Conservation (phyloP, 163 green algal genomes). For the Scenedesmus sp. region DNA sequence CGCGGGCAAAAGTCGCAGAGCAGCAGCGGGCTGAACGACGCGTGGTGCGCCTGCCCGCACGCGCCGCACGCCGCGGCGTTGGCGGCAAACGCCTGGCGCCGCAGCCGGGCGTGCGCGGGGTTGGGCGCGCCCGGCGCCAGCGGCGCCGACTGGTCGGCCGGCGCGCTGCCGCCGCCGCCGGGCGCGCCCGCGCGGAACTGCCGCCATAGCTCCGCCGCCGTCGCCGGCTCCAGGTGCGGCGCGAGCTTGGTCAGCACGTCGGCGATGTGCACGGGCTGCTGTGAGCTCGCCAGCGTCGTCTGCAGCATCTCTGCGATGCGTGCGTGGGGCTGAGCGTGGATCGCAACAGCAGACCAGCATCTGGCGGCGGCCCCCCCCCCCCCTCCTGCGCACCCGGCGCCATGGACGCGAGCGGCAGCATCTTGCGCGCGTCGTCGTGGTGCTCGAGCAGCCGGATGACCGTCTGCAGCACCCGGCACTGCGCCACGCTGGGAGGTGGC, state of each 20-base stretch:
- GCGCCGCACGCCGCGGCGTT: slow-evolving; percentile 15
- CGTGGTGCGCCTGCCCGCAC: slow-evolving; percentile 57
- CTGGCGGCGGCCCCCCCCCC: too few relatives aligned
- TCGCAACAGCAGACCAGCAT: too few relatives aligned
- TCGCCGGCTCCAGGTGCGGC: slow-evolving; percentile 13
- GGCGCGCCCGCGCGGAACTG: slow-evolving; percentile 10
- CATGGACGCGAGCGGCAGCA: slow-evolving; percentile 40
- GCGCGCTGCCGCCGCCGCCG: not conserved
- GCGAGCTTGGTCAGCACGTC: slow-evolving; percentile 40
- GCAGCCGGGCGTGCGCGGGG: slow-evolving; percentile 30
- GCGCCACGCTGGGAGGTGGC: slow-evolving; percentile 11
- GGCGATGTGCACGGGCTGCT: slow-evolving; percentile 17
- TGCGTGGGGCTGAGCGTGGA: too few relatives aligned
- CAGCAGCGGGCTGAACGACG: slow-evolving; percentile 65
- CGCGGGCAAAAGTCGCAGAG: slow-evolving; percentile 85
- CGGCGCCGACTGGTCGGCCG: slow-evolving; percentile 26
- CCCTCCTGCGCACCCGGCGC: too few relatives aligned
- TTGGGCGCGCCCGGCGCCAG: slow-evolving; percentile 28
- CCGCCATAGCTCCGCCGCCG: slow-evolving; percentile 20
- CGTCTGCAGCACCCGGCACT: slow-evolving; percentile 30
- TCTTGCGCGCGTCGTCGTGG: slow-evolving; percentile 23
- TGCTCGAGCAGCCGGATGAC: slow-evolving; percentile 27
- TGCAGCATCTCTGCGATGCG: slow-evolving; percentile 45
- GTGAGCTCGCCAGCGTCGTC: slow-evolving; percentile 4
- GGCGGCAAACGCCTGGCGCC: not conserved